These are phyloP conservation scores for Starmerella etchellsii DNA, from an alignment of 805 yeast genomes.

Conservation along the genomic window DNA sequence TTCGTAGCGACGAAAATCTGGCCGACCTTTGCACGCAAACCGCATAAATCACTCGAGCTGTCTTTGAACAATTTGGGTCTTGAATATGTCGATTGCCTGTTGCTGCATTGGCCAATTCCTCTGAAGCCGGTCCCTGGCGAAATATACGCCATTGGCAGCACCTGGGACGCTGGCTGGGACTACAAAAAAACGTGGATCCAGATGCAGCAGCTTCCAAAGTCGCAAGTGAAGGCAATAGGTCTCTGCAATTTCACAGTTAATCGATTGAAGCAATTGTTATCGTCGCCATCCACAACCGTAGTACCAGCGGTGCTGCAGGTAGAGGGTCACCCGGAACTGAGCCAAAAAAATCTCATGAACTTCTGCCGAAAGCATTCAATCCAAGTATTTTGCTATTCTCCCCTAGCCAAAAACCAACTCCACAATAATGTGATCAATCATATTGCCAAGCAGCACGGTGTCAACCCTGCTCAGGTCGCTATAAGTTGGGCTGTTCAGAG, in stretches of 20 bases:
- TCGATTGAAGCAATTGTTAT: conserved; percentile 38
- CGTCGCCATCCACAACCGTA: conserved; percentile 30
- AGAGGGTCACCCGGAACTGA: conserved; percentile 61
- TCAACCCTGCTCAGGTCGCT: conserved; percentile 42
- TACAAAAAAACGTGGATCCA: conserved; percentile 49
- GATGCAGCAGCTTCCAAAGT: conserved; percentile 46
- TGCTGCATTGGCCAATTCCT: conserved; percentile 71
- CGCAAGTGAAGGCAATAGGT: conserved; percentile 52
- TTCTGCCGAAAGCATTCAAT: conserved; percentile 42
- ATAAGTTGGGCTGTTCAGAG: conserved; percentile 50
- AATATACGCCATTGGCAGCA: conserved; percentile 20
- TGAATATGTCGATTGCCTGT: conserved; percentile 65
- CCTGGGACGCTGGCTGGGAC: conserved; percentile 20
- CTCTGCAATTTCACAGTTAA: conserved; percentile 53
- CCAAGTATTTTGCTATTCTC: conserved; percentile 58
- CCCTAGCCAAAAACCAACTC: conserved; percentile 50
- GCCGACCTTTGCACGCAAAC: conserved; percentile 29
- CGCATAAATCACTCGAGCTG: conserved; percentile 40
- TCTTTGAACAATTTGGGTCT: conserved; percentile 52
- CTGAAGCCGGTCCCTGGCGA: conserved; percentile 14
- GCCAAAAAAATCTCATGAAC: conserved; percentile 47
- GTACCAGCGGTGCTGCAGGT: conserved; percentile 61
- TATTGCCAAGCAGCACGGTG: conserved; percentile 45
- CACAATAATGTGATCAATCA: conserved; percentile 38
- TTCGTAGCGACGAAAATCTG: conserved; percentile 59